These are phyloP conservation scores for Hyphochytrium catenoides DNA, from an alignment of 352 stramenopile genomes.

Conservation along the genomic window DNA sequence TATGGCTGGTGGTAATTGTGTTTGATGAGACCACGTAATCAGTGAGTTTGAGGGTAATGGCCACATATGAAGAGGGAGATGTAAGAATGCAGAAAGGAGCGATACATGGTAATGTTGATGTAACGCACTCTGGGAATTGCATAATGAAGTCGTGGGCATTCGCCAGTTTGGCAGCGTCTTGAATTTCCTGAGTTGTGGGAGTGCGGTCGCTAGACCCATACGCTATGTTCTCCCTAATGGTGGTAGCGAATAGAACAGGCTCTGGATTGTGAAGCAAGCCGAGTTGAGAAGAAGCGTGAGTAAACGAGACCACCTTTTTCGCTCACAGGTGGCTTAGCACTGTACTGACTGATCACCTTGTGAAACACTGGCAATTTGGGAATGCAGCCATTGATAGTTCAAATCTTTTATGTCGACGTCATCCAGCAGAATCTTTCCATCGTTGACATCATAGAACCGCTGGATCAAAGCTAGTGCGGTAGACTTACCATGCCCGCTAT, in stretches of 20 bases:
- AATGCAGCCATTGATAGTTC: conserved; percentile 25
- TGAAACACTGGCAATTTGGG: conserved; percentile 22
- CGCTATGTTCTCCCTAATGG: conserved; percentile 29
- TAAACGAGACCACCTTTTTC: no score
- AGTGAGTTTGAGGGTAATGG: no score
- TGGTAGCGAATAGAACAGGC: conserved; percentile 35
- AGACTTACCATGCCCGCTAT: conserved; percentile 58
- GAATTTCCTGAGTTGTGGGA: conserved; percentile 46
- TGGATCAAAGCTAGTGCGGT: conserved; percentile 49
- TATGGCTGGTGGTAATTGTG: no score
- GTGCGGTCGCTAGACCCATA: no score
- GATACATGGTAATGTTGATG: no score
- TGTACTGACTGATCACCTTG: no score
- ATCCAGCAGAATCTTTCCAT: conserved; percentile 36
- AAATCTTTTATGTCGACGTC: conserved; percentile 36
- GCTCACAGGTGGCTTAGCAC: no score
- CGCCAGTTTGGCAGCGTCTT: conserved; percentile 62
- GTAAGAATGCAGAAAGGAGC: no score
- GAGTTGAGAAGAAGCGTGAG: no score
- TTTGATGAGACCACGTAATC: no score
- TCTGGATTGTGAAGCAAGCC: conserved; percentile 49
- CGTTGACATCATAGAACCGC: conserved; percentile 48
- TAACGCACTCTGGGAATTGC: conserved; percentile 60
- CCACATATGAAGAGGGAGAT: no score
- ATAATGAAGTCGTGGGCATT: conserved; percentile 79